Base-by-base conservation (phyloP, 441 rosid species). In the Codiaeum variegatum region DNA sequence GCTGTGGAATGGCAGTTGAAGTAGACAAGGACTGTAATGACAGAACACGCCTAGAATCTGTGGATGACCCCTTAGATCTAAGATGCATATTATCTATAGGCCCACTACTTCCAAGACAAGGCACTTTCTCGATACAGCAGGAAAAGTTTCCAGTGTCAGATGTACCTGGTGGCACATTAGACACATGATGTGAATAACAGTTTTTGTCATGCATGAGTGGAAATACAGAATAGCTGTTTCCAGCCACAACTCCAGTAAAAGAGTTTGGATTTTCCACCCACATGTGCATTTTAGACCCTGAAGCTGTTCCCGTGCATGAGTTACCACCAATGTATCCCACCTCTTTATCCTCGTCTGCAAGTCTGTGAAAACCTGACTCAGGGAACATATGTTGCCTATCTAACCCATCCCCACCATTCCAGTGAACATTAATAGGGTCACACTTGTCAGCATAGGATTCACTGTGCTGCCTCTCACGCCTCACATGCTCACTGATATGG, bases 381-480 rank as follows among this genome's bases (percentile, higher is more conserved):
- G 83, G 73, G 44, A 58, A 40, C 38, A 73, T 38, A 66, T 58
- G 23, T 59, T 73, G 83, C 70, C 75, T 68, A 55, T 70, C 81
- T 44, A 69, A 49, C 76, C 31, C 61, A 72, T 68, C 75, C 69
- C 71, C 72, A 70, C 49, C 60, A 68, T 24, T 63, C 70, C 69
- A 38, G 24, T 77, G 76, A 44, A 69, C 67, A 74, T 64, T 65
- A 51, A 31, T 52, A 34, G 69, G 66, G 58, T 59, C 64, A 69
- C 29, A 64, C 71, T 77, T 80, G 66, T 42, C 70, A 78, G 74
- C n/a, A 82, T 46, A 67, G 54, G 85, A 68, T 71, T 72, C 82
- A 64, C 69, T 70, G 42, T 76, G 62, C 23, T 71, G 69, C 29
- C 28, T 66, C 55, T 71, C 77, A 51, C 74, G 67, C 63, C 73